Percentiles rank a stretch among this genome's conserved stretches.
Evolutionary conservation across 805 yeast genomes (phyloP).

Genomic region (Nakazawaea holstii): DNA sequence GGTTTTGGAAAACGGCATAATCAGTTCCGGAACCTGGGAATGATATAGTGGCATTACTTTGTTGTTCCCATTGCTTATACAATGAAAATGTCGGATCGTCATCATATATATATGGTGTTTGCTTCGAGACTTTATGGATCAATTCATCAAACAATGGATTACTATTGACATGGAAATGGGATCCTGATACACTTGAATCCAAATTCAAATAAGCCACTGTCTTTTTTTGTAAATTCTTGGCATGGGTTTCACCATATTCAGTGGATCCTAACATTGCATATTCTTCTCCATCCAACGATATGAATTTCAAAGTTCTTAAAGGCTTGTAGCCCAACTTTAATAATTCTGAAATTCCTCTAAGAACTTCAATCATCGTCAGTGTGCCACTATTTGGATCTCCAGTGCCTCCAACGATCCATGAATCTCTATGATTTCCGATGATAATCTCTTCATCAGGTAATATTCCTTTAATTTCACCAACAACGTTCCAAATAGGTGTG

Average conservation of each 20-base stretch:
- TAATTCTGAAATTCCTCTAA: slow-evolving; percentile 43
- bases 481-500: slow-evolving; percentile 41
- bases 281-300: slow-evolving; percentile 40
- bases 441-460: slow-evolving; percentile 46
- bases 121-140: slow-evolving; percentile 38
- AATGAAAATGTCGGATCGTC: slow-evolving; percentile 33
- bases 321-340: slow-evolving; percentile 40
- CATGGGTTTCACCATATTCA: slow-evolving; percentile 47
- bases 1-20: slow-evolving; percentile 56
- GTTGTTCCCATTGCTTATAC: slow-evolving; percentile 40
- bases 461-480: slow-evolving; percentile 53
- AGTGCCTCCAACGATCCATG: slow-evolving; percentile 42
- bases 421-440: slow-evolving; percentile 53
- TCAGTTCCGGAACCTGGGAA: slow-evolving; percentile 49
- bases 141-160: slow-evolving; percentile 53
- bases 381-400: slow-evolving; percentile 49
- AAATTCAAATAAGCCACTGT: slow-evolving; percentile 47
- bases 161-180: slow-evolving; percentile 37
- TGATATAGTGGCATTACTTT: slow-evolving; percentile 30
- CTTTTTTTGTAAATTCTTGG: slow-evolving; percentile 31
- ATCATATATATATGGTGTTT: slow-evolving; percentile 36
- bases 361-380: slow-evolving; percentile 44
- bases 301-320: slow-evolving; percentile 32
- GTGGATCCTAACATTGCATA: slow-evolving; percentile 52
- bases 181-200: slow-evolving; percentile 50